Percentiles rank a stretch among this genome's conserved stretches.
Conservation (phyloP, 768 basidiomycete species). For the Dentipellis sp. region DNA sequence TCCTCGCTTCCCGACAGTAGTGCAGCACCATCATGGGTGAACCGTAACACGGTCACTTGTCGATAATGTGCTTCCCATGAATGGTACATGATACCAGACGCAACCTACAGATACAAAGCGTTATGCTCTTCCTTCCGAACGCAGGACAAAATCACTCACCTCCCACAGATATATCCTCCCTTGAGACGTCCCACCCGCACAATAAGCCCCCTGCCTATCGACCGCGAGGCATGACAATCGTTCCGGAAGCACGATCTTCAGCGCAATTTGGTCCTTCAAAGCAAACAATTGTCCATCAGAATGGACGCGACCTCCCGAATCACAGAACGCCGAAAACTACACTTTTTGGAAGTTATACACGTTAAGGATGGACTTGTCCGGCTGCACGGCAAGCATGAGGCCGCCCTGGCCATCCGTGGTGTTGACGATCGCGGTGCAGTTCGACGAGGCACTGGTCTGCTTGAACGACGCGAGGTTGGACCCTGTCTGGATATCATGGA, state of each 20-base stretch:
- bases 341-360: constrained; percentile 95
- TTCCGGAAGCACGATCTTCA: constrained; percentile 85
- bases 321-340: constrained; percentile 37
- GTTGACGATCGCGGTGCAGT: constrained; percentile 62
- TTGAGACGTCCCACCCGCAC: constrained; percentile 80
- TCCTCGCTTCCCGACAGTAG: constrained; percentile 88
- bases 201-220: constrained; percentile 64
- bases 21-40: constrained; percentile 72
- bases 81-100: constrained; percentile 89
- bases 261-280: constrained; percentile 76
- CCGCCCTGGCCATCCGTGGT: constrained; percentile 73
- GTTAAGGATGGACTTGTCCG: constrained; percentile 81
- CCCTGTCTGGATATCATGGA: constrained; percentile 80
- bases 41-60: constrained; percentile 70
- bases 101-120: constrained; percentile 40
- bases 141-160: constrained; percentile 36
- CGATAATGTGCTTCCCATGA: constrained; percentile 97
- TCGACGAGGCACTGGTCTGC: constrained; percentile 57
- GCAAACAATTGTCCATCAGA: background rate
- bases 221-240: constrained; percentile 74
- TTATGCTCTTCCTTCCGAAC: background rate
- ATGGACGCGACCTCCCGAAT: background rate
- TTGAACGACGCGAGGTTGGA: constrained; percentile 79
- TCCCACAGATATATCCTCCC: constrained; percentile 97
- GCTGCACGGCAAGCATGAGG: constrained; percentile 74